Conservation (phyloP, 495 filamentous ascomycete genomes). For the Cryomyces antarcticus region DNA sequence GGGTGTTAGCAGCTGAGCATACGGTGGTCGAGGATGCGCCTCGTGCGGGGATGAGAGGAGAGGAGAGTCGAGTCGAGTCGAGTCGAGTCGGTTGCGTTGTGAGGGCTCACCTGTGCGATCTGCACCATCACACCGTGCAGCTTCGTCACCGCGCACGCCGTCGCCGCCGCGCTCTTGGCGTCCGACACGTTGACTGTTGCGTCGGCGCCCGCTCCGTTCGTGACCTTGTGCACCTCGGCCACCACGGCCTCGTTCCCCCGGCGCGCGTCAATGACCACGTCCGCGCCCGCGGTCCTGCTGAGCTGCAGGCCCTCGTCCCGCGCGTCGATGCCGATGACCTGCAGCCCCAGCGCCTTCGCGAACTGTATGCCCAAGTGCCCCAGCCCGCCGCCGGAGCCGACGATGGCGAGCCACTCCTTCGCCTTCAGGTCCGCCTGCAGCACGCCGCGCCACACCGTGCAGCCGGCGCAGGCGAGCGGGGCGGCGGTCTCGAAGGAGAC, state of each 20-base stretch:
- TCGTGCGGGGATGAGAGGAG: no score
- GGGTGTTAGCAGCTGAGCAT: no score
- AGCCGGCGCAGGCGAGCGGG: conserved; percentile 36
- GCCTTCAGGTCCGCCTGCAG: conserved; percentile 21
- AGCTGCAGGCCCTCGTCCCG: conserved; percentile 30
- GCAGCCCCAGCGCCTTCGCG: conserved; percentile 29
- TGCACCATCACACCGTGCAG: conserved; percentile 34
- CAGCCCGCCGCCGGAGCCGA: conserved; percentile 36
- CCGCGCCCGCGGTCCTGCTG: conserved; percentile 23
- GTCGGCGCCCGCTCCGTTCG: conserved; percentile 26
- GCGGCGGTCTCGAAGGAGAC: conserved; percentile 29
- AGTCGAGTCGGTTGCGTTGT: no score
- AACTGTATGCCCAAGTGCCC: conserved; percentile 35
- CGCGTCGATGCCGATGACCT: conserved; percentile 34
- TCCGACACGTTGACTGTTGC: conserved; percentile 27
- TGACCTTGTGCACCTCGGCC: conserved; percentile 22
- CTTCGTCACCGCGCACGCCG: conserved; percentile 29
- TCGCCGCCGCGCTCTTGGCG: conserved; percentile 20
- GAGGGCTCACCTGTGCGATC: conserved; percentile 26
- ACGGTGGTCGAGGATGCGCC: no score
- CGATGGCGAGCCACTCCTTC: conserved; percentile 29
- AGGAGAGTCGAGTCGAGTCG: no score
- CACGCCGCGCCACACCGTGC: conserved; percentile 32
- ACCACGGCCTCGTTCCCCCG: conserved; percentile 24
- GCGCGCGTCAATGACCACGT: conserved; percentile 31